These are phyloP conservation scores for Taiozyma sp. DNA, from an alignment of 1,139 yeast genomes.

Conservation along the genomic window DNA sequence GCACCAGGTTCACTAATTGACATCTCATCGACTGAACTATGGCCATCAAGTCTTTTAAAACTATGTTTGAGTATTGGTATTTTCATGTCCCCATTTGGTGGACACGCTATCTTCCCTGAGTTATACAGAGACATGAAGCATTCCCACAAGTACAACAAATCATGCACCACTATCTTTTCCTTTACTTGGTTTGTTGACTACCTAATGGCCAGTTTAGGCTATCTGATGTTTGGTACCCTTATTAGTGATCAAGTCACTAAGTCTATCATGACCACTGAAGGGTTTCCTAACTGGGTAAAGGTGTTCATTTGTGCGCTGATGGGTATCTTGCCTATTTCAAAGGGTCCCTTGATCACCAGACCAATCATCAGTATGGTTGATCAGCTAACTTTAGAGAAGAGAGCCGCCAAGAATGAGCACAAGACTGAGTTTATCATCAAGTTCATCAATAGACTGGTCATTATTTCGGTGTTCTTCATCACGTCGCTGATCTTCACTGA, in stretches of 20 bases:
- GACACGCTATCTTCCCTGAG: slow-evolving; percentile 74
- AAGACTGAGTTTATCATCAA: slow-evolving; percentile 1
- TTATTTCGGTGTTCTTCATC: slow-evolving; percentile 24
- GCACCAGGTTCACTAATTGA: slow-evolving; percentile 55
- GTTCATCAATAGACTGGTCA: slow-evolving; percentile 14
- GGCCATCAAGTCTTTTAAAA: slow-evolving; percentile 40
- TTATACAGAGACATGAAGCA: slow-evolving; percentile 68
- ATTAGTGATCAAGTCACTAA: slow-evolving; percentile 74
- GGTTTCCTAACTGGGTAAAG: slow-evolving; percentile 59
- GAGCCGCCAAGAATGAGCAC: neutral
- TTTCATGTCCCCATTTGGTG: slow-evolving; percentile 79
- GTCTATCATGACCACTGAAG: slow-evolving; percentile 56
- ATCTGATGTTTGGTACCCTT: slow-evolving; percentile 68
- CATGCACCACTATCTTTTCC: slow-evolving; percentile 43
- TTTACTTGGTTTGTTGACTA: slow-evolving; percentile 61
- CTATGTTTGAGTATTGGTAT: slow-evolving; percentile 58
- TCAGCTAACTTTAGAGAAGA: slow-evolving; percentile 26
- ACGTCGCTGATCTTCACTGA: slow-evolving; percentile 54
- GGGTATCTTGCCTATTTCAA: slow-evolving; percentile 71
- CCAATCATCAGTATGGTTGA: slow-evolving; percentile 67
- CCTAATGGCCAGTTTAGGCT: slow-evolving; percentile 67
- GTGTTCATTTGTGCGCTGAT: slow-evolving; percentile 55
- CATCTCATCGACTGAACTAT: slow-evolving; percentile 38
- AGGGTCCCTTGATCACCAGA: slow-evolving; percentile 71
- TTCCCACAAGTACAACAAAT: slow-evolving; percentile 39